Evolutionary conservation across 768 basidiomycete genomes (phyloP), one percentile per base, ranked within the genome.

Genomic region (Postia placenta): DNA sequence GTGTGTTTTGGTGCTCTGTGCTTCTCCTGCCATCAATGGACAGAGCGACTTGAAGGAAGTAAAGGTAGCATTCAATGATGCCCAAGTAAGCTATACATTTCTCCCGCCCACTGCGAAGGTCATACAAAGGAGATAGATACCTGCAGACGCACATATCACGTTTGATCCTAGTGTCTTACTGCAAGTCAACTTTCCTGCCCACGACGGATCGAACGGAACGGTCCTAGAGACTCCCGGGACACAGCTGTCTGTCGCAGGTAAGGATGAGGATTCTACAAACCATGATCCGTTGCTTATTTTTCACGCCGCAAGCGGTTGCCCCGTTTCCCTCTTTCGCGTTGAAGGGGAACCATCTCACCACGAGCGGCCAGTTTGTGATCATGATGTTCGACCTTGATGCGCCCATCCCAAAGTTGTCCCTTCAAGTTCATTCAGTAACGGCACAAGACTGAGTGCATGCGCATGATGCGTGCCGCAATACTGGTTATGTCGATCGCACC

Each of bases 311-410:
- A 39, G 38, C 7, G 38, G 38, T 39, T 39, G 38, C 38, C 7
- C 38, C 20, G 6, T 6, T 7, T 9, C 38, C 38, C 6, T 15
- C 12, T 20, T 39, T 39, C 38, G 38, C 14, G 11, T 17, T 39
- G 9, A 39, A 7, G 6, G 20, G 20, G 7, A 39, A 14, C 14
- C 6, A 39, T 17, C 20, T 39, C 17, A 15, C 38, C 14, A 11
- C 38, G 19, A 17, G 19, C 9, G 6, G 19, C 17, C 17, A 33
- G 9, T 47, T 47, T 20, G 45, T 47, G 28, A 28, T 47, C 28
- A 24, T 25, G 20, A 22, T 22, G 45, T n/a, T 47, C 22, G 45
- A 47, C 20, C 45, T 47, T 12, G 45, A 47, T 24, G 45, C 45
- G n/a, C 45, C 45, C 11, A 20, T 26, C 25, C 45, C 28, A 11